phyloP scores from a whole-genome alignment of 2,329 filamentous ascomycete species.

The Colletotrichum gloeosporioides region DNA sequence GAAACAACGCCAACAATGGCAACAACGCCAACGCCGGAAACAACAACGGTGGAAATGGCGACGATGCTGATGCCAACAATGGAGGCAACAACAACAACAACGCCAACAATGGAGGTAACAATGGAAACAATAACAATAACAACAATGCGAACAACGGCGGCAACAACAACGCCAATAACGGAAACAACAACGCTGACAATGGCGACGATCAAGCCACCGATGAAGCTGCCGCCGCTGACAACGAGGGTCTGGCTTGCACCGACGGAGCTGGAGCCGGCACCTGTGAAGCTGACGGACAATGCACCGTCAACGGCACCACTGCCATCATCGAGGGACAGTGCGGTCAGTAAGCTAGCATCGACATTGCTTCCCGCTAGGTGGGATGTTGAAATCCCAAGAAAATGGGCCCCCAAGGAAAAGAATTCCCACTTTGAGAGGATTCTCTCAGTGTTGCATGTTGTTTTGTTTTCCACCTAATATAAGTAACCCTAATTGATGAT shows the following conservation, averaged over 20 bases:
- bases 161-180: neutral
- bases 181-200: neutral
- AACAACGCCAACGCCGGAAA: neutral
- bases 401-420: neutral
- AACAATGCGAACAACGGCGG: neutral
- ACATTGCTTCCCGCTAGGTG: neutral
- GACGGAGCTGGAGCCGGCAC: slow-evolving; percentile 6
- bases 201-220: neutral
- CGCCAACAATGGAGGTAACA: neutral
- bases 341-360: neutral
- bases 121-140: neutral
- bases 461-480: neutral
- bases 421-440: neutral
- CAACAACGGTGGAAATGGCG: neutral
- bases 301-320: slow-evolving; percentile 2
- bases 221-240: neutral
- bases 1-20: neutral
- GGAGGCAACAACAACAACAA: neutral
- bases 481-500: neutral
- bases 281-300: slow-evolving; percentile 9
- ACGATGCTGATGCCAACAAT: neutral
- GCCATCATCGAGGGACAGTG: slow-evolving; percentile 5
- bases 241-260: slow-evolving; percentile 11
- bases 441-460: neutral
- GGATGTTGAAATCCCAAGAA: neutral